Evolutionary conservation across 1,139 yeast genomes (phyloP), one percentile per base, ranked within the genome.

Genomic region (Nakaseomyces kungkrabaensis): DNA sequence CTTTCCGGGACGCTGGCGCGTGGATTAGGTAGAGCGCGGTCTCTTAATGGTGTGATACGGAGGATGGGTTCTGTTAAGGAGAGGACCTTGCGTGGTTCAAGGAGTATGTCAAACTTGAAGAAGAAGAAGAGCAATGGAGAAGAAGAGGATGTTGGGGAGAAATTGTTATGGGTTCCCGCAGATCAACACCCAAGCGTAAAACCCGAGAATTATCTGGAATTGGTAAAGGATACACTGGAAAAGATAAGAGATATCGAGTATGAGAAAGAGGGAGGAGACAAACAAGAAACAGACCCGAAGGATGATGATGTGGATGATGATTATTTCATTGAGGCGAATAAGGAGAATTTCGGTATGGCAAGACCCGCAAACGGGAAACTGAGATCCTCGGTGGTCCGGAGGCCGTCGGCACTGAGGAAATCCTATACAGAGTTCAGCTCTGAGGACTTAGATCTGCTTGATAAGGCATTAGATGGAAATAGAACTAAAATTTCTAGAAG

Each of bases 131-230:
- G 34, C 11, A 8, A 41, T 4, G 34, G n/a, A 13, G 34, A 13
- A 4, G 24, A n/a, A 24, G 34, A 29, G 4, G 44, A 29, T 8
- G 44, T 41, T 8, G 34, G 44, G 10, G 44, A 41, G 34, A 71
- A 73, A 49, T 66, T 82, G 13, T 70, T 89, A 48, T 90, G 98
- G 98, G 97, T 92, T 1, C 97, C 97, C 0, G 97, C 97, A 1
- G 82, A 81, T 55, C 76, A 88, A 46, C 98, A 92, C 64, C 97
- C 98, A 1, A 92, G 85, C 61, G 79, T 92, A 17, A 90, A 95
- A 37, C 97, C 97, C 1, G 95, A 87, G 59, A 88, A 86, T 59
- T 92, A 89, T 75, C 78, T 84, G 58, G 78, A 81, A 54, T 89
- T 88, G 68, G 87, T 92, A 38, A 85, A 85, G 59, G 76, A 80